These are phyloP conservation scores for Pugionium cornutum DNA, from an alignment of 345 rosid genomes.

Conservation along the genomic window DNA sequence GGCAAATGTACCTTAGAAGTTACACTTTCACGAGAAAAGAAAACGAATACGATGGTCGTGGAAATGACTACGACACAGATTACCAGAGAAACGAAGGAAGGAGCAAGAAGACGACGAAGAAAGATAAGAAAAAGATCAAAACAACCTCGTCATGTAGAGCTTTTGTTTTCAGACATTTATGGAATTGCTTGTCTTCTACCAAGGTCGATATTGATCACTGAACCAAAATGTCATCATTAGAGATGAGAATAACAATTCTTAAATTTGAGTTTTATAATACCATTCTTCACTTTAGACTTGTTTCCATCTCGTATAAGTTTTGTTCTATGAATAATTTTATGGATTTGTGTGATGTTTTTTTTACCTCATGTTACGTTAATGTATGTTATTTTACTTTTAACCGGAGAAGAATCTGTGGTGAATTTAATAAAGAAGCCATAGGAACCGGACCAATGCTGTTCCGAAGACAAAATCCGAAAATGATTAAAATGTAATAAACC, in stretches of 20 bases:
- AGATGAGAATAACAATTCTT: background rate
- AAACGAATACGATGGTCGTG: background rate
- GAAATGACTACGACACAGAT: background rate
- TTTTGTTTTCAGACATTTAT: slow-evolving; percentile 15
- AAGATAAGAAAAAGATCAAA: slow-evolving; percentile 3
- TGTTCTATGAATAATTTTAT: too few relatives aligned
- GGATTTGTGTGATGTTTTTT: too few relatives aligned
- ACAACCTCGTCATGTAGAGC: slow-evolving; percentile 3
- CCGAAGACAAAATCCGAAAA: background rate
- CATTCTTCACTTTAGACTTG: too few relatives aligned
- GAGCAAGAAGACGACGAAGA: background rate
- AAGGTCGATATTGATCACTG: slow-evolving; percentile 23
- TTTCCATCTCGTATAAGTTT: too few relatives aligned
- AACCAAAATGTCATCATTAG: background rate
- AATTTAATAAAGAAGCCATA: background rate
- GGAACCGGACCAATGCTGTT: background rate
- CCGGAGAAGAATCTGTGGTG: too few relatives aligned
- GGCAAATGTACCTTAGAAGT: slow-evolving; percentile 81
- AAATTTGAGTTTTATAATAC: too few relatives aligned
- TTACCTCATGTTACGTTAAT: too few relatives aligned
- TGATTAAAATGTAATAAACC: slow-evolving; percentile 11
- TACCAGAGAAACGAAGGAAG: background rate
- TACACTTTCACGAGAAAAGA: slow-evolving; percentile 63
- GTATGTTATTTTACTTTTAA: too few relatives aligned
- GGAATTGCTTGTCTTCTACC: slow-evolving; percentile 19